Conservation (phyloP, 129 eudicot species). For the Silybum marianum region DNA sequence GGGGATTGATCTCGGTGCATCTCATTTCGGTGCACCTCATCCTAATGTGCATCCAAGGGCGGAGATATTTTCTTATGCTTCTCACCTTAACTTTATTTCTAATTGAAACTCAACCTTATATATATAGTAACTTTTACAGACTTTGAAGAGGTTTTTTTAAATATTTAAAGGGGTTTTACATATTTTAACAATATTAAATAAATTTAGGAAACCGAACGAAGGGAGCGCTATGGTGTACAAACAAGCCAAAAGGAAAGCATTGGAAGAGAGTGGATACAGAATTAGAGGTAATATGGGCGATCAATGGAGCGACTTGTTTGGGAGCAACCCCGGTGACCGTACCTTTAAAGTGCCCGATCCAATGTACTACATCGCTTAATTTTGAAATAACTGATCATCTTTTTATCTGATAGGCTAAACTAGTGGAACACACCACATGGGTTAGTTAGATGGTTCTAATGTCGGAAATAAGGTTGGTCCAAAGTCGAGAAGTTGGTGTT, state of each 20-base stretch:
- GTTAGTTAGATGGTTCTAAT: background rate
- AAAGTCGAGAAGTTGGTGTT: background rate
- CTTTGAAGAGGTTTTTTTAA: too few relatives aligned
- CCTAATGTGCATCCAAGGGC: too few relatives aligned
- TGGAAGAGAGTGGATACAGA: constrained; percentile 46
- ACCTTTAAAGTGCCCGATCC: constrained; percentile 53
- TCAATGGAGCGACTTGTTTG: constrained; percentile 66
- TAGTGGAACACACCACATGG: background rate
- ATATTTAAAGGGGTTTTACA: background rate
- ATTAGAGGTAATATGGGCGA: constrained; percentile 60
- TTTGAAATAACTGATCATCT: background rate
- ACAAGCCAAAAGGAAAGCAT: constrained; percentile 40
- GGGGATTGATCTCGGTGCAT: too few relatives aligned
- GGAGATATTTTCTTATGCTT: too few relatives aligned
- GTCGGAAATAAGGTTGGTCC: background rate
- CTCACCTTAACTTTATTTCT: too few relatives aligned
- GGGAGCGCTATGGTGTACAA: constrained; percentile 36
- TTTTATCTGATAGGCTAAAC: background rate
- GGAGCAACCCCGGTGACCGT: constrained; percentile 33
- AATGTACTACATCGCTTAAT: constrained; percentile 41
- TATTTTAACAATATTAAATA: background rate
- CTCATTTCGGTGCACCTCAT: too few relatives aligned
- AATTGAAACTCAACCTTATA: too few relatives aligned
- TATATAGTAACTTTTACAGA: too few relatives aligned
- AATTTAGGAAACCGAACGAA: background rate